These are phyloP conservation scores for Fomitopsis serialis DNA, from an alignment of 768 basidiomycete genomes.

Conservation along the genomic window DNA sequence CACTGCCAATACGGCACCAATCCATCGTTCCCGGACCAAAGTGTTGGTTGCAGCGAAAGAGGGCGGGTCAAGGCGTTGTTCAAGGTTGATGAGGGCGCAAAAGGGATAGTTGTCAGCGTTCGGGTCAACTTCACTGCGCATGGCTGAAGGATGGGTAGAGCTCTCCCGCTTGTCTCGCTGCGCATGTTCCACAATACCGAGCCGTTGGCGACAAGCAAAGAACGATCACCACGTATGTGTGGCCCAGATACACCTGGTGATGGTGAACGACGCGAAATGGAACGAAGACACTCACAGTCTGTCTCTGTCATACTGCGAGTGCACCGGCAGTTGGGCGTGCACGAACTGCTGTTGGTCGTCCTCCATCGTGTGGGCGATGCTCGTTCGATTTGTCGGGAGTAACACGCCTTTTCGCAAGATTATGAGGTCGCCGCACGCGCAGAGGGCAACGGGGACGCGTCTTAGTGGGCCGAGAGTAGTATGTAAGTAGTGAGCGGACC, in stretches of 20 bases:
- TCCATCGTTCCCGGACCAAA: neutral
- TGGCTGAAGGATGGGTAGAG: constrained; percentile 9
- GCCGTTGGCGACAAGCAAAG: constrained; percentile 9
- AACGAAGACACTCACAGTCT: constrained; percentile 28
- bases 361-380: constrained; percentile 11
- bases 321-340: constrained; percentile 19
- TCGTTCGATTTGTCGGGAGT: too few species aligned
- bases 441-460: too few species aligned
- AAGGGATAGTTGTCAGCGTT: neutral
- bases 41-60: neutral
- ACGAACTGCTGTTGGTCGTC: constrained; percentile 20
- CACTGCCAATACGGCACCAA: constrained; percentile 38
- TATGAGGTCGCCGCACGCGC: too few species aligned
- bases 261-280: neutral
- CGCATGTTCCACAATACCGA: neutral
- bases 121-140: too few species aligned
- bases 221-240: neutral
- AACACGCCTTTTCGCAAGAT: too few species aligned
- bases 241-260: neutral
- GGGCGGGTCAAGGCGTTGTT: neutral
- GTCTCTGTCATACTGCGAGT: constrained; percentile 28
- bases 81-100: neutral
- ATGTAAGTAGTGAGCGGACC: too few species aligned
- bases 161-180: neutral
- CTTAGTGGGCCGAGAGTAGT: too few species aligned